phyloP scores from a whole-genome alignment of 352 stramenopile species.

The Elongisporangium prolatum region DNA sequence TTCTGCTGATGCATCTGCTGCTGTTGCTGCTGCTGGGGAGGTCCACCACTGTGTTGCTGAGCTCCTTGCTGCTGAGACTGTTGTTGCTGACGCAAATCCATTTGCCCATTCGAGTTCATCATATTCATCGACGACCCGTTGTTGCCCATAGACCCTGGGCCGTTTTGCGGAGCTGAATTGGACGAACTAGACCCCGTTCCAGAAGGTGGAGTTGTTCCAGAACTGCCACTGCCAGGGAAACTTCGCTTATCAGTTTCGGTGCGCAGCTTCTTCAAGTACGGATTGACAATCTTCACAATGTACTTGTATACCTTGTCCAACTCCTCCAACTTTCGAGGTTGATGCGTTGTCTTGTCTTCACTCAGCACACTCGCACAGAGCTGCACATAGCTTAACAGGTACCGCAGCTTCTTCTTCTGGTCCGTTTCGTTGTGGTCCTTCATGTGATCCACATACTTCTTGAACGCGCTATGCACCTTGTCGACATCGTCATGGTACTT shows the following conservation, averaged over 20 bases:
- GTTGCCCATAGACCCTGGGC: constrained; percentile 3
- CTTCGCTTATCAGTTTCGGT: constrained; percentile 74
- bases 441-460: constrained; percentile 88
- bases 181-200: not conserved
- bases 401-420: constrained; percentile 84
- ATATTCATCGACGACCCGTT: constrained; percentile 18
- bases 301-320: constrained; percentile 89
- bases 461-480: constrained; percentile 82
- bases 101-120: constrained; percentile 17
- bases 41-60: constrained; percentile 12
- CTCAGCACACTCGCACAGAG: constrained; percentile 74
- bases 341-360: constrained; percentile 67
- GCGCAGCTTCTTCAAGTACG: constrained; percentile 83
- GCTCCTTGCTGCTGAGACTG: constrained; percentile 23
- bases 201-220: not conserved
- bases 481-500: constrained; percentile 84
- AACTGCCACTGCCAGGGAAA: constrained; percentile 16
- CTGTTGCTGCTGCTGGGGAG: constrained; percentile 14
- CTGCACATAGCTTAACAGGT: constrained; percentile 80
- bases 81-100: constrained; percentile 24
- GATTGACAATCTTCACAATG: constrained; percentile 85
- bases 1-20: constrained; percentile 6
- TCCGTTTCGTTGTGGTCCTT: constrained; percentile 82
- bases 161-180: constrained; percentile 4
- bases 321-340: constrained; percentile 74